Conservation (phyloP, 441 rosid species). For the Populus hybrid region DNA sequence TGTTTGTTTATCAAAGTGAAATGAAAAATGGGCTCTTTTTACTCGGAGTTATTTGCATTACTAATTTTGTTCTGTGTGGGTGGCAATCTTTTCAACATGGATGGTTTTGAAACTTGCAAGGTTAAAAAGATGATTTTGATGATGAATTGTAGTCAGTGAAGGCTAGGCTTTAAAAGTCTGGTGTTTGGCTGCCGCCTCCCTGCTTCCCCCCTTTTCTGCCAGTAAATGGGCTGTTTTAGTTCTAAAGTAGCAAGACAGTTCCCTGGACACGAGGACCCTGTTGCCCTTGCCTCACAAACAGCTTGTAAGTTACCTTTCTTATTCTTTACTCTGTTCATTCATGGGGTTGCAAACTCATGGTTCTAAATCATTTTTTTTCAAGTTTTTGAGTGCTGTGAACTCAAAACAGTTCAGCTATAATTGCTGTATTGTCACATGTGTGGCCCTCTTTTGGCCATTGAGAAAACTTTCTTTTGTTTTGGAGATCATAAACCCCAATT, state of each 20-base stretch:
- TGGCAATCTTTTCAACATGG: too few species aligned
- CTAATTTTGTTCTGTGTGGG: not conserved
- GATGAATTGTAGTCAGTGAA: constrained; percentile 16
- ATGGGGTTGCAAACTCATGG: not conserved
- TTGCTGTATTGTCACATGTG: not conserved
- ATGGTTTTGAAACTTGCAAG: constrained; percentile 11
- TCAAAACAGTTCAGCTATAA: not conserved
- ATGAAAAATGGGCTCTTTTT: not conserved
- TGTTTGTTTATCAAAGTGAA: not conserved
- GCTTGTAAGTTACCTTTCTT: constrained; percentile 56
- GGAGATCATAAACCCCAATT: not conserved
- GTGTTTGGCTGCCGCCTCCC: not conserved
- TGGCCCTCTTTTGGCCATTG: not conserved
- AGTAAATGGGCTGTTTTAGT: constrained; percentile 90
- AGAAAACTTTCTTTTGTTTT: not conserved
- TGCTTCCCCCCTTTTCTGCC: constrained; percentile 13
- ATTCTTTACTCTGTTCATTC: not conserved
- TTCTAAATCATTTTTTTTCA: not conserved
- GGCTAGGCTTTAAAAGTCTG: constrained; percentile 4
- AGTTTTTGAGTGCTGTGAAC: too few species aligned
- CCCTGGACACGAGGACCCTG: constrained; percentile 82
- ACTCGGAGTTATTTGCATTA: not conserved
- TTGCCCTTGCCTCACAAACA: constrained; percentile 79
- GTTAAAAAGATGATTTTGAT: constrained; percentile 7
- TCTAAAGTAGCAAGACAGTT: constrained; percentile 62